Evolutionary conservation across 23 red algal species (phyloP).

Genomic region (Pyropia yezoensis): DNA sequence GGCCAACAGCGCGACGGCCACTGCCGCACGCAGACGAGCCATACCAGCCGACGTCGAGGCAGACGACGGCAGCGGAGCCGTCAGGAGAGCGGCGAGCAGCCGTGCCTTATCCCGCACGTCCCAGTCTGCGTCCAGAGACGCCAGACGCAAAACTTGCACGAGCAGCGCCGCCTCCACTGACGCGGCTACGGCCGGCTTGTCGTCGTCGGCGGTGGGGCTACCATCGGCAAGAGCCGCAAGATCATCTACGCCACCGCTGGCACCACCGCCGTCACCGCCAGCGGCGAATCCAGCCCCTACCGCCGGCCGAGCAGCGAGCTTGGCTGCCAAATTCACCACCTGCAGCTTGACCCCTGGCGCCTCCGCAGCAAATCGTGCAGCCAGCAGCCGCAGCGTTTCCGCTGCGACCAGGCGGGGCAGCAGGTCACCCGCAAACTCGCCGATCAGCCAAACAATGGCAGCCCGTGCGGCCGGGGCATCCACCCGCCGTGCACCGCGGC

Average conservation of each 20-base stretch:
- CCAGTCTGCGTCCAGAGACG: constrained; percentile 54
- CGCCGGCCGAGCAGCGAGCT: constrained; percentile 22
- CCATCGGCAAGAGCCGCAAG: constrained; percentile 4
- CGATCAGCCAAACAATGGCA: constrained; percentile 73
- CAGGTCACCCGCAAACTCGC: constrained; percentile 55
- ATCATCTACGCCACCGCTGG: too few relatives aligned
- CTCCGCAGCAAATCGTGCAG: constrained; percentile 33
- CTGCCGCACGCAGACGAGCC: not conserved
- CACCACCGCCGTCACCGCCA: too few relatives aligned
- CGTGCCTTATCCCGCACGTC: constrained; percentile 77
- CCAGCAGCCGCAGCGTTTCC: constrained; percentile 54
- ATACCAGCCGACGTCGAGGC: not conserved
- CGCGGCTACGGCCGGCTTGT: not conserved
- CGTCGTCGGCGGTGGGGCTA: not conserved
- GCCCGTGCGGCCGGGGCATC: constrained; percentile 47
- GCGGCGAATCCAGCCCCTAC: too few relatives aligned
- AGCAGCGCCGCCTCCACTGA: constrained; percentile 19
- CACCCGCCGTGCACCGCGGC: not conserved
- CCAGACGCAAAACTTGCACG: constrained; percentile 31
- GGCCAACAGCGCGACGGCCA: not conserved
- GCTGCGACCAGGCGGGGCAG: constrained; percentile 21
- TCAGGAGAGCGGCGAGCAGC: constrained; percentile 44
- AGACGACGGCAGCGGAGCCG: not conserved
- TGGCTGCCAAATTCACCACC: constrained; percentile 64
- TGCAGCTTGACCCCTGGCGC: constrained; percentile 65